Base-by-base conservation (phyloP, 208 protist genomes). In the Wallacemonas sp. region DNA sequence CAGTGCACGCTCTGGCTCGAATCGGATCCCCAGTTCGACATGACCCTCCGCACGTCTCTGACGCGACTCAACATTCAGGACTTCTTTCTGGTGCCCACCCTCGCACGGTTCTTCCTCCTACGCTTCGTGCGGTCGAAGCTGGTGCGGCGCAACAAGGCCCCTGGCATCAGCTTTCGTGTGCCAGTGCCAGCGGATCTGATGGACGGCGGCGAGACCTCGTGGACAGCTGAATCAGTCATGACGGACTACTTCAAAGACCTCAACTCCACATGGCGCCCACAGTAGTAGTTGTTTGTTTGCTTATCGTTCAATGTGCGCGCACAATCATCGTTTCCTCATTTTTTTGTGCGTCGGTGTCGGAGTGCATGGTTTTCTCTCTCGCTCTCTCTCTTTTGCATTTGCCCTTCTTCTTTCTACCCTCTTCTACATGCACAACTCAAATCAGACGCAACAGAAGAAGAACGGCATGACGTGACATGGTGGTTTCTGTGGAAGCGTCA, bases 1-100 rank as follows among this genome's bases (percentile, higher is more conserved):
- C 63, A 79, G 44, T 79, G 78, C 61, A 88, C 68, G 3, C 21
- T 93, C 19, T 96, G 87, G 85, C 76, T 95, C 6, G 78, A 91
- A 43, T 96, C 90, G 0, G 87, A 96, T 43, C 90, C 90, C 6
- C 70, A 74, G 38, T 96, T 96, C 52, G 84, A 88, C 47, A 74
- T 92, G 44, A 67, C 80, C 58, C 63, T 96, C 44, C 74, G 80
- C 43, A 90, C 87, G 1, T 78, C 76, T 14, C 61, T 93, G 19
- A 90, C 78, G 41, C 82, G 70, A 14, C 79, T 87, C 27, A 64
- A 68, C 24, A 85, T 96, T 48, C 72, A 65, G 29, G 77, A 93
- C 54, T 90, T 83, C 43, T 93, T 96, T 55, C 66, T 88, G 17
- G 38, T 93, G 2, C 83, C 87, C 1, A 62, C 86, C 19, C 61